phyloP scores from a whole-genome alignment of 495 filamentous ascomycete genomes.

The Xylaria intraflava region DNA sequence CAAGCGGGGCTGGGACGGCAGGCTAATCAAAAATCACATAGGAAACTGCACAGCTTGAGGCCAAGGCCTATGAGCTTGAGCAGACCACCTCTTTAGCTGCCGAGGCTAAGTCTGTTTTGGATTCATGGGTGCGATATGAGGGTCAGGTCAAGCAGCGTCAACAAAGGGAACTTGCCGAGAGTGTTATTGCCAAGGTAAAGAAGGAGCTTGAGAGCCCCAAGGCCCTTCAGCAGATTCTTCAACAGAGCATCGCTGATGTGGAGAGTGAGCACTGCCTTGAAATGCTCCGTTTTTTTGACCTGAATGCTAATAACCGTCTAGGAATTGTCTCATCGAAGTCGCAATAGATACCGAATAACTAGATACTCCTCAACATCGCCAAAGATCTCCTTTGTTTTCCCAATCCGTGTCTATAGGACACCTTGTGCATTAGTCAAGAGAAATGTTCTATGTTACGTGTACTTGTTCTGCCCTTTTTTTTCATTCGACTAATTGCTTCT shows the following conservation, averaged over 20 bases:
- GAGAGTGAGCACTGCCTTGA: conserved; percentile 66
- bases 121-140: conserved; percentile 98
- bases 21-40: conserved; percentile 30
- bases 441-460: conserved; percentile 14
- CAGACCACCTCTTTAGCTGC: conserved; percentile 81
- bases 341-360: conserved; percentile 36
- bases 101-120: conserved; percentile 91
- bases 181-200: conserved; percentile 88
- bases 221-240: conserved; percentile 86
- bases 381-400: conserved; percentile 40
- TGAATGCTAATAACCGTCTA: conserved; percentile 26
- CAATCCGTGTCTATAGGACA: conserved; percentile 29
- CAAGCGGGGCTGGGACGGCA: background rate
- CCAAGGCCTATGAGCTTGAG: conserved; percentile 92
- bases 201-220: conserved; percentile 98
- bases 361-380: conserved; percentile 30
- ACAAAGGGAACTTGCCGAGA: conserved; percentile 90
- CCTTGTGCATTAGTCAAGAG: conserved; percentile 35
- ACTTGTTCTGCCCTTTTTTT: background rate
- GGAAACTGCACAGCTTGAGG: conserved; percentile 96
- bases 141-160: conserved; percentile 96
- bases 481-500: background rate
- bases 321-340: conserved; percentile 50
- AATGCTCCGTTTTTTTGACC: background rate
- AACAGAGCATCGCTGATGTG: conserved; percentile 90